Percentiles rank a stretch among this genome's conserved stretches.
Conservation (phyloP, 2,329 filamentous ascomycete species). For the Ophiostoma angusticollis region DNA sequence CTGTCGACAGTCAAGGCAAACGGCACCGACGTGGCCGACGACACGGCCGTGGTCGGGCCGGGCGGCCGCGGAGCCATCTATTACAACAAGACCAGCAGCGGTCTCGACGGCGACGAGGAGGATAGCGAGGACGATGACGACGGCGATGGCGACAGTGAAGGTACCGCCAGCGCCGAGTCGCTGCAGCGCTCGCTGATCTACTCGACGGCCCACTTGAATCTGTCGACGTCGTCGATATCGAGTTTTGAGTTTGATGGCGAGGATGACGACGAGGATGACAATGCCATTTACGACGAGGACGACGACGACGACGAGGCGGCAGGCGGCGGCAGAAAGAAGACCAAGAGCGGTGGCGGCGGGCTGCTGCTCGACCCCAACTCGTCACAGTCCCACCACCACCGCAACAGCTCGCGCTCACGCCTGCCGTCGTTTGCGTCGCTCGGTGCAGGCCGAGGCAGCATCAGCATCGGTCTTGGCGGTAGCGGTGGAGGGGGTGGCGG, state of each 20-base stretch:
- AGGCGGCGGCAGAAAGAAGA: constrained; percentile 12
- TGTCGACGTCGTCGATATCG: constrained; percentile 43
- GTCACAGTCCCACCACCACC: too few species aligned
- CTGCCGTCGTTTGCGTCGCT: constrained; percentile 65
- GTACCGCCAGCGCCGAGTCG: constrained; percentile 29
- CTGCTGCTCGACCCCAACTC: too few species aligned
- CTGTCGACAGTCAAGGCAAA: constrained; percentile 26
- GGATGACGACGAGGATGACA: constrained; percentile 52
- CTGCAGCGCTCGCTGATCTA: constrained; percentile 46
- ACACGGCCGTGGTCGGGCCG: constrained; percentile 34
- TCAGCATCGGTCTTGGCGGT: constrained; percentile 2
- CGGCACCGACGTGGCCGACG: constrained; percentile 26
- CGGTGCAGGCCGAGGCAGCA: constrained; percentile 40
- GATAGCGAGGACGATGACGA: constrained; percentile 35
- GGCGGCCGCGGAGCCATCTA: constrained; percentile 38
- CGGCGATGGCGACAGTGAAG: constrained; percentile 21
- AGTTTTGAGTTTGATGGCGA: constrained; percentile 44
- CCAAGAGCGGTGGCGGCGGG: constrained; percentile 15
- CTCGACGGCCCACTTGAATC: constrained; percentile 37
- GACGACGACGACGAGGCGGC: constrained; percentile 21
- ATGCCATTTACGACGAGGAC: constrained; percentile 29
- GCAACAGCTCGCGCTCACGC: constrained; percentile 46
- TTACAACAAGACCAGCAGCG: constrained; percentile 24
- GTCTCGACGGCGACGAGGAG: constrained; percentile 29
- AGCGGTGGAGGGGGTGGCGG: not conserved